A percentile compares a stretch with the other conserved stretches of the same genome.
Conservation (phyloP, 306 rosid species). For the Acacia confusa region DNA sequence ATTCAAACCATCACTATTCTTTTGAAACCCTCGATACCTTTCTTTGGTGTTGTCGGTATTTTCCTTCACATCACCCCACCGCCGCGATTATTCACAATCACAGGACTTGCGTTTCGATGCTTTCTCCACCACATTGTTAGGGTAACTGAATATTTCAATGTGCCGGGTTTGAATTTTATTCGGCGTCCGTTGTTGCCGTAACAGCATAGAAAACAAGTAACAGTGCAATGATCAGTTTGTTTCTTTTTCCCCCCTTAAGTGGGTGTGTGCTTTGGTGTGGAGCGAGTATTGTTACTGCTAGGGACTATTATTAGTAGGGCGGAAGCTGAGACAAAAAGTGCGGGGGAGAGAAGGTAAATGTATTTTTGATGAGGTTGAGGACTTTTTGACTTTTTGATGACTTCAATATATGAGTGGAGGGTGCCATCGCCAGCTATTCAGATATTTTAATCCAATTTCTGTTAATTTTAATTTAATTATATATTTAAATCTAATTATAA, state of each 20-base stretch:
- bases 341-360: neutral
- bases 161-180: neutral
- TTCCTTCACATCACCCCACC: neutral
- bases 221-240: slow-evolving; percentile 12
- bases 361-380: neutral
- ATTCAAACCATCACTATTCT: too few species aligned
- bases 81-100: neutral
- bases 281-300: too few species aligned
- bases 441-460: neutral
- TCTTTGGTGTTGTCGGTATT: neutral
- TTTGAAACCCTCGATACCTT: neutral
- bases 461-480: neutral
- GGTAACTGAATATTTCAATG: neutral
- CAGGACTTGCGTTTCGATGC: neutral
- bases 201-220: slow-evolving; percentile 18
- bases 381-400: neutral
- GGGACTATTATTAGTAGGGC: neutral
- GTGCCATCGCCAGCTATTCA: neutral
- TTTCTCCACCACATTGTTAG: neutral
- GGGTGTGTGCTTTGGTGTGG: too few species aligned
- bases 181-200: slow-evolving; percentile 2
- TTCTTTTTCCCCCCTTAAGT: neutral
- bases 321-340: neutral
- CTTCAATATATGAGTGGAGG: neutral
- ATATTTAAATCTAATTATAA: neutral